Evolutionary conservation across 1,139 yeast genomes (phyloP).

Genomic region (Taiozyma onychis): DNA sequence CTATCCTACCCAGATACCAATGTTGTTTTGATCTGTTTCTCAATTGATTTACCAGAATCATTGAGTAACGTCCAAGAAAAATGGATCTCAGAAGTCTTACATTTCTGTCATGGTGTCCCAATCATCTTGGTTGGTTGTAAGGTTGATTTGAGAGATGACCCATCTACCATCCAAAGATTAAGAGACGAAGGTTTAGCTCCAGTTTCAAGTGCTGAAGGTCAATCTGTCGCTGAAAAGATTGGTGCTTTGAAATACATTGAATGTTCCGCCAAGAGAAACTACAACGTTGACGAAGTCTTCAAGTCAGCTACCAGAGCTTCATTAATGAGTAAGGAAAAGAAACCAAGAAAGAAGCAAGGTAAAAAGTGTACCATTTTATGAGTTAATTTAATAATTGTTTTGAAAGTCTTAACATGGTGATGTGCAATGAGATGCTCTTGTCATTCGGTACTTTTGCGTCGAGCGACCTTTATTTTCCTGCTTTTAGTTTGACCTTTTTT

Average conservation of each 20-base stretch:
- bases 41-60: slow-evolving; percentile 88
- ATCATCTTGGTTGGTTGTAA: slow-evolving; percentile 91
- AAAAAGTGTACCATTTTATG: slow-evolving; percentile 33
- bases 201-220: slow-evolving; percentile 75
- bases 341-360: slow-evolving; percentile 28
- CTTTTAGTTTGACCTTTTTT: not conserved
- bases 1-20: slow-evolving; percentile 91
- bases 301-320: slow-evolving; percentile 81
- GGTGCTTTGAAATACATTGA: slow-evolving; percentile 86
- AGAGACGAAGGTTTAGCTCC: slow-evolving; percentile 73
- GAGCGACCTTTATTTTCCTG: not conserved
- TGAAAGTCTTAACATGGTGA: not conserved
- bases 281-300: slow-evolving; percentile 87
- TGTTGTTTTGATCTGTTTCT: slow-evolving; percentile 87
- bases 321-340: slow-evolving; percentile 31
- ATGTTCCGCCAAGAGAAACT: slow-evolving; percentile 90
- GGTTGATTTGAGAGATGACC: slow-evolving; percentile 83
- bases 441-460: not conserved
- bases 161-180: slow-evolving; percentile 67
- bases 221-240: slow-evolving; percentile 76
- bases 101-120: slow-evolving; percentile 94
- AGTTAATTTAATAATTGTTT: slow-evolving; percentile 1
- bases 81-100: slow-evolving; percentile 92
- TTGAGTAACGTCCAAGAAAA: slow-evolving; percentile 90
- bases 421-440: not conserved